Conservation (phyloP, 148 eudicot species). For the Silene latifolia region DNA sequence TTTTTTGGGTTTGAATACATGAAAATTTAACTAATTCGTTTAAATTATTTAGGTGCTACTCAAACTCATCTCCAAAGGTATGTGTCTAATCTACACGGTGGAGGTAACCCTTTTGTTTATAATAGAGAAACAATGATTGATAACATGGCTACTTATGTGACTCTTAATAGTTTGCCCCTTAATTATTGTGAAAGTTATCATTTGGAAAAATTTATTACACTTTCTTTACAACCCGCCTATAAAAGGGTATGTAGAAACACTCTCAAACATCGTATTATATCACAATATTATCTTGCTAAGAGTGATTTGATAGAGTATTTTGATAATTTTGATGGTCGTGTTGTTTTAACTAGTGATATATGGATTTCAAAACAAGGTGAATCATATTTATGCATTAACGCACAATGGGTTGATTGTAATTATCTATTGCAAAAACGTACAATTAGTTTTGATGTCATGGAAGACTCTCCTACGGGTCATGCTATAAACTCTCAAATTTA, state of each 20-base stretch:
- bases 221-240: not conserved
- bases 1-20: too few relatives aligned
- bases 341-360: not conserved
- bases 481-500: not conserved
- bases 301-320: not conserved
- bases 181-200: not conserved
- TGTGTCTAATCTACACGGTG: not conserved
- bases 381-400: not conserved
- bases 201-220: not conserved
- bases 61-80: not conserved
- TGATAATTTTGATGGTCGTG: not conserved
- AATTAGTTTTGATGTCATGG: conserved; percentile 11
- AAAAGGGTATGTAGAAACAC: not conserved
- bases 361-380: conserved; percentile 4
- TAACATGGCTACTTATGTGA: not conserved
- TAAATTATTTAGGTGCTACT: not conserved
- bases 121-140: not conserved
- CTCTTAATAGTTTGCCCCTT: not conserved
- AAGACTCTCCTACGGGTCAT: not conserved
- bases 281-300: not conserved
- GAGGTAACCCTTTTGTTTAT: not conserved
- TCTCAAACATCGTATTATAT: not conserved
- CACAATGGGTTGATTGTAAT: conserved; percentile 8
- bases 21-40: too few relatives aligned
- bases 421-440: conserved; percentile 3